Conservation (phyloP, 2,329 filamentous ascomycete genomes). For the Myriangium duriaei region DNA sequence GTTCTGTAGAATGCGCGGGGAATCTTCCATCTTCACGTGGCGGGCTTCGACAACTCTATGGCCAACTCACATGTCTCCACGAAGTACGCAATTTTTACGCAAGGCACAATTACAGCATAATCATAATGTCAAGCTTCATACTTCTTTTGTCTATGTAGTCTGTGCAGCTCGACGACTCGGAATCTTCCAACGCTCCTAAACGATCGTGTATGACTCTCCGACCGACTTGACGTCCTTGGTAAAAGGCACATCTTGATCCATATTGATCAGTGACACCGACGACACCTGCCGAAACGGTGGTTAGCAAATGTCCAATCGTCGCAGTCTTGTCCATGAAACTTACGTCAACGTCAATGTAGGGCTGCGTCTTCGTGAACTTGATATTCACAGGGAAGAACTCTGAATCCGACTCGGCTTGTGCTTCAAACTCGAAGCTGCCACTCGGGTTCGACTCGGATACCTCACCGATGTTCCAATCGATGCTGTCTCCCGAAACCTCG, state of each 20-base stretch:
- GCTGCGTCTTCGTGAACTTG: constrained; percentile 71
- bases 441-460: constrained; percentile 71
- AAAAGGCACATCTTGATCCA: constrained; percentile 68
- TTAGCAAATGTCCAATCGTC: too few relatives aligned
- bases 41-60: too few relatives aligned
- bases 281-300: constrained; percentile 41
- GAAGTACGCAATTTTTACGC: too few relatives aligned
- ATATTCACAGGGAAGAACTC: constrained; percentile 98
- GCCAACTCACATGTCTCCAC: too few relatives aligned
- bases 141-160: background rate
- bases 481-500: constrained; percentile 78
- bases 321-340: too few relatives aligned
- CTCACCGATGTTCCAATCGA: constrained; percentile 87
- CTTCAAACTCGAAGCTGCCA: constrained; percentile 92
- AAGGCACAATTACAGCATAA: too few relatives aligned
- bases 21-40: too few relatives aligned
- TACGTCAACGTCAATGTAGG: constrained; percentile 90
- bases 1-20: too few relatives aligned
- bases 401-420: constrained; percentile 71
- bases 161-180: too few relatives aligned
- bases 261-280: constrained; percentile 57
- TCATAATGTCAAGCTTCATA: too few relatives aligned
- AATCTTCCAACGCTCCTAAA: too few relatives aligned
- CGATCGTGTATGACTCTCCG: constrained; percentile 64
- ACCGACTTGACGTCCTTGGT: constrained; percentile 69